phyloP scores from a whole-genome alignment of 2,329 filamentous ascomycete genomes.

The Fusarium duplospermum region DNA sequence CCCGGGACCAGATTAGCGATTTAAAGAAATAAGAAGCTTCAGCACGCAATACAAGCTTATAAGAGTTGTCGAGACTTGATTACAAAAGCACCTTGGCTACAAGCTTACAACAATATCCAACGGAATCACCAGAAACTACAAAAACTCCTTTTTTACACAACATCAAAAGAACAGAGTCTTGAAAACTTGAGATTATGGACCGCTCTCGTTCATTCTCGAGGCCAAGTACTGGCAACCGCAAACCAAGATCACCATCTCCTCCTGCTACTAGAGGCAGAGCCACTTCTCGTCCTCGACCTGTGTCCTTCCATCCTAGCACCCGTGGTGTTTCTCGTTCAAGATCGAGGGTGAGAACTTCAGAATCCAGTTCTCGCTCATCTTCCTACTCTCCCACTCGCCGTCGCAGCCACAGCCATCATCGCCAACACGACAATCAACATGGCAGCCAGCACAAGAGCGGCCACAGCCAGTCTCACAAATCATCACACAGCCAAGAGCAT shows the following conservation, averaged over 20 bases:
- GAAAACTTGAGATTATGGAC: constrained; percentile 17
- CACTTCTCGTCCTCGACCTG: constrained; percentile 29
- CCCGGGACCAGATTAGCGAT: neutral
- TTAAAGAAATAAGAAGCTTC: neutral
- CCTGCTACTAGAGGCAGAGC: constrained; percentile 20
- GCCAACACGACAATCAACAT: neutral
- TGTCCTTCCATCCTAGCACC: constrained; percentile 13
- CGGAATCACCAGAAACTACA: constrained; percentile 2
- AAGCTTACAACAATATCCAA: neutral
- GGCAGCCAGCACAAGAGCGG: constrained; percentile 20
- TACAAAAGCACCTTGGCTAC: neutral
- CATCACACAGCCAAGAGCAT: constrained; percentile 14
- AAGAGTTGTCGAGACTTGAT: neutral
- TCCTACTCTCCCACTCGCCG: constrained; percentile 33
- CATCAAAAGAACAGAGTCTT: neutral
- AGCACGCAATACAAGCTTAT: neutral
- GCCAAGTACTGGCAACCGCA: constrained; percentile 29
- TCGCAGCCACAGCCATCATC: constrained; percentile 6
- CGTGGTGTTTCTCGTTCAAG: constrained; percentile 26
- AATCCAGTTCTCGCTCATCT: constrained; percentile 38
- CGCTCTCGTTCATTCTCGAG: constrained; percentile 35
- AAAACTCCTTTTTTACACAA: neutral
- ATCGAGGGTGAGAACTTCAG: constrained; percentile 30
- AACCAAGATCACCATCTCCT: constrained; percentile 21
- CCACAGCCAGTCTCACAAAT: constrained; percentile 10